Base-by-base conservation (phyloP, 2,329 filamentous ascomycete genomes). In the Immersiporthe knoxdaviesiana region DNA sequence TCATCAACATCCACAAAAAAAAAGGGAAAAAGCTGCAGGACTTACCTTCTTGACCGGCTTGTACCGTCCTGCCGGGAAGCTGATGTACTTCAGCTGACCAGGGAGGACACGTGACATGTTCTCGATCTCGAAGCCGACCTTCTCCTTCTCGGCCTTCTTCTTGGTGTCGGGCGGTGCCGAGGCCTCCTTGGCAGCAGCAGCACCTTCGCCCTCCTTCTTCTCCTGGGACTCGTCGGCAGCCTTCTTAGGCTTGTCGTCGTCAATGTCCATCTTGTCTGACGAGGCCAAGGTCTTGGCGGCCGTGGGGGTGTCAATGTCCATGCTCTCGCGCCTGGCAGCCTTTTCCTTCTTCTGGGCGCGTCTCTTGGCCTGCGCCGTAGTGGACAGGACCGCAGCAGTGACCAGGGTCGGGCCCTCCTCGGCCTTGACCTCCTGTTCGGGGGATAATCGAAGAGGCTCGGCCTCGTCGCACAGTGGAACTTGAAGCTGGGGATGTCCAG, bases 51-150 rank as follows among this genome's bases (percentile, higher is more conserved):
- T 89, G 71, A 98, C 94, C 47, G 96, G 95, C 85, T 92, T 93
- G 81, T 97, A 99, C 74, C 97, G 90, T 60, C 92, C 92, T 72
- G 92, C 88, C 63, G 93, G 89, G 85, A 99, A 97, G 80, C 90
- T 97, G 77, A 99, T 93, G 80, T 95, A 97, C 84, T 97, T 97
- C 77, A 98, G 88, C 83, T 99, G 96, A 61, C 89, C 88, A 1
- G 94, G 96, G 62, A 99, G 88, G 47, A 99, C 94, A 75, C 96
- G 89, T 67, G 92, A 97, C 93, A 99, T 97, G 84, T 99, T 99
- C 78, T 96, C 92, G 72, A 99, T 87, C 73, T 97, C 94, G 78
- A 96, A 97, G 74, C 96, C 96, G 70, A 97, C 88, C 87, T 97
- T 98, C 83, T 99, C 96, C 84, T 96, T 97, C 81, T 97, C 94